Evolutionary conservation across 257 asterid genomes (phyloP).

Genomic region (Solanum etuberosum): DNA sequence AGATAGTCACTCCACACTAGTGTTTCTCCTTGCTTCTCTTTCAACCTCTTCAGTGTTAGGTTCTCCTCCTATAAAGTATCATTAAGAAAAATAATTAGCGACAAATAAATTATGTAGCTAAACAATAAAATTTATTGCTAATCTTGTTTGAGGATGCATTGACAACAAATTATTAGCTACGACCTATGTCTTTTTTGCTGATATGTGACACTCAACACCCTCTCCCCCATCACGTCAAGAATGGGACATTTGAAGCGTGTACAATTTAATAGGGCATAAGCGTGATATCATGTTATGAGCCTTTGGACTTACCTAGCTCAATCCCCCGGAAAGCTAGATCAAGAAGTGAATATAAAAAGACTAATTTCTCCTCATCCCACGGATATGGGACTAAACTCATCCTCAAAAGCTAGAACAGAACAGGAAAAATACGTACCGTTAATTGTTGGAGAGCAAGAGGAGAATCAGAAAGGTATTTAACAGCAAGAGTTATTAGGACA

Average conservation of each 20-base stretch:
- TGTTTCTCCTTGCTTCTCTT: constrained; percentile 54
- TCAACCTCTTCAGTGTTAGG: constrained; percentile 32
- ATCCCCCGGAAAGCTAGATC: too few species aligned
- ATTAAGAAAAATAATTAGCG: not conserved
- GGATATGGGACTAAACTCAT: accelerated
- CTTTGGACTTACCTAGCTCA: not conserved
- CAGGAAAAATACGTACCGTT: constrained; percentile 18
- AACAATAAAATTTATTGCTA: not conserved
- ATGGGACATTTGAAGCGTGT: not conserved
- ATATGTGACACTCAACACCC: not conserved
- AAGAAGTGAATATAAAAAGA: not conserved
- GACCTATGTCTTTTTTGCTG: too few species aligned
- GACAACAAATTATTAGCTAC: not conserved
- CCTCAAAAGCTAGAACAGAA: not conserved
- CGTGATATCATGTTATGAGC: not conserved
- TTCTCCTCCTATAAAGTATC: constrained; percentile 57
- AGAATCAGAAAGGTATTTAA: constrained; percentile 71
- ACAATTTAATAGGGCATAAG: not conserved
- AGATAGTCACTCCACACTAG: constrained; percentile 58
- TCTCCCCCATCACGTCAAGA: not conserved
- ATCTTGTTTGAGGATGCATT: not conserved
- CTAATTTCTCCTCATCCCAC: not conserved
- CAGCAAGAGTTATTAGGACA: constrained; percentile 68
- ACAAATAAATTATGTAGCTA: accelerated
- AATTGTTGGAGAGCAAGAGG: constrained; percentile 65